Base-by-base conservation (phyloP, 179 eudicot species). In the Nepenthes alata region DNA sequence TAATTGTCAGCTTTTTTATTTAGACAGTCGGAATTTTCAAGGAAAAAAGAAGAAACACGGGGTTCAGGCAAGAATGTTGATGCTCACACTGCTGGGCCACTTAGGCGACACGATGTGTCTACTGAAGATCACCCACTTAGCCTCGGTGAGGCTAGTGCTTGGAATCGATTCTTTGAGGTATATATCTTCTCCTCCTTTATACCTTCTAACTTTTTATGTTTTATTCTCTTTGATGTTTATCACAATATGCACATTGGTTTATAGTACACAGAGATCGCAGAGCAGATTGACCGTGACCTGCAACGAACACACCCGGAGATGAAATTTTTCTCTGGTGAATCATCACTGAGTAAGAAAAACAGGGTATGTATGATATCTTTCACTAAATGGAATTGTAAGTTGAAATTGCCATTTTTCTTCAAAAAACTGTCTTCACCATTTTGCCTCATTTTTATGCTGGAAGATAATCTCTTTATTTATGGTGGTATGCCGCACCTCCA, bases 211-310 rank as follows among this genome's bases (percentile, higher is more conserved):
- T 53, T 55, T 11, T 47, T 12, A 6, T 68, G 35, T 45, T 25
- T 52, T 35, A 35, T 58, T 55, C 9, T 15, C 45, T 34, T 16
- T 56, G 56, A 6, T 73, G 45, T 70, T 58, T 13, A 61, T 47
- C 2, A 37, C 45, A 50, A 35, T 6, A 35, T 14, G 53, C 35
- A 16, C 14, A 53, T 52, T 60, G 64, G 54, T 67, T 64, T 67
- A 41, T 63, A 86, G 89, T 75, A 68, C 41, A 56, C 84, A 3
- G 87, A 84, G 76, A 77, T 86, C n/a, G 70, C 78, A n/a, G 81
- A 84, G 68, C 95, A 86, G 77, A 84, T 86, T 74, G 87, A 86
- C 55, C 84, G 87, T 55, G 95, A 86, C 63, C 66, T 86, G 63
- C 67, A 80, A 62, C 83, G 95, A 12, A 86, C 95, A 6, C 94